Conservation (phyloP, 2,329 filamentous ascomycete species). For the Grosmannia clavigera region DNA sequence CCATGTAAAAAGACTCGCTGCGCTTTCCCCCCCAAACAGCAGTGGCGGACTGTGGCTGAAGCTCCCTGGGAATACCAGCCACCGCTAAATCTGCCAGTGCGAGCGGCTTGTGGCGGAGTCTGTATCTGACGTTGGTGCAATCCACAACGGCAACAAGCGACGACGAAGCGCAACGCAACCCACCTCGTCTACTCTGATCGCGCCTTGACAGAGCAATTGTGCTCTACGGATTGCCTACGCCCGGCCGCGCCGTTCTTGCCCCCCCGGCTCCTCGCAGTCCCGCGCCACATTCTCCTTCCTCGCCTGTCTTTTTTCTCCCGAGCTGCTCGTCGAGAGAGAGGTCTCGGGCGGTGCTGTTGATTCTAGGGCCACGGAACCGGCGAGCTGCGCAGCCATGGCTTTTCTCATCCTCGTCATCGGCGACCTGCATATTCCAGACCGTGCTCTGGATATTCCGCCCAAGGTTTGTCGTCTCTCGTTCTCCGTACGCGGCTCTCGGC, state of each 20-base stretch:
- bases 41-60: neutral
- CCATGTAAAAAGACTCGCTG: neutral
- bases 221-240: neutral
- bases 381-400: conserved; percentile 42
- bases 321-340: neutral
- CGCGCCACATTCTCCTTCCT: neutral
- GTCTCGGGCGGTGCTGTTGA: neutral
- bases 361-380: neutral
- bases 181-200: neutral
- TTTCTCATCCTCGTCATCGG: conserved; percentile 86
- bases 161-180: neutral
- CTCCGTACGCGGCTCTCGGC: neutral
- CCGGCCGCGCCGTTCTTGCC: neutral
- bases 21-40: neutral
- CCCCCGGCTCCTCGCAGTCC: neutral
- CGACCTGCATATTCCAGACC: conserved; percentile 87
- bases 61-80: neutral
- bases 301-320: no score
- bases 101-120: neutral
- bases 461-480: conserved; percentile 44
- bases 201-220: neutral
- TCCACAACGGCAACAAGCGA: neutral
- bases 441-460: conserved; percentile 78
- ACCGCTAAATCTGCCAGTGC: neutral
- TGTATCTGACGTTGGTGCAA: neutral